These are phyloP conservation scores for Naganishia vishniacii DNA, from an alignment of 768 basidiomycete species.

Conservation along the genomic window DNA sequence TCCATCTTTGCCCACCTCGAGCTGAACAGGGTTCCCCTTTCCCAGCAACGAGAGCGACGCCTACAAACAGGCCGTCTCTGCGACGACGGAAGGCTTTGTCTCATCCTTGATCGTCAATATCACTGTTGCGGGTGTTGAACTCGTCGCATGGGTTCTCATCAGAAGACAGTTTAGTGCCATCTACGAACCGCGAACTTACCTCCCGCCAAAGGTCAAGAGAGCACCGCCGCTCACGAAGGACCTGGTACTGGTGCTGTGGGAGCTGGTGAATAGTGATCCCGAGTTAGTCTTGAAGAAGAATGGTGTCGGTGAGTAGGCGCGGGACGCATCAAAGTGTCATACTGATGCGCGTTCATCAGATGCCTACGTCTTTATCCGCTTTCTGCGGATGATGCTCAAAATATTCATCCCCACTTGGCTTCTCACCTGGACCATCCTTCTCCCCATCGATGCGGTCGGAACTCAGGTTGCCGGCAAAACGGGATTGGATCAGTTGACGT, in stretches of 20 bases:
- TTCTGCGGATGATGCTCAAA: conserved; percentile 73
- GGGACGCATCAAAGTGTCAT: neutral
- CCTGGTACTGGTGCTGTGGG: conserved; percentile 34
- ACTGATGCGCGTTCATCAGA: conserved; percentile 57
- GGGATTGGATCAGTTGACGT: conserved; percentile 67
- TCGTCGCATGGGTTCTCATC: conserved; percentile 72
- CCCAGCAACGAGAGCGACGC: neutral
- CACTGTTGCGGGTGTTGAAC: conserved; percentile 55
- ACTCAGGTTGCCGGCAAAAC: conserved; percentile 53
- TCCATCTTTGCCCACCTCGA: too few relatives aligned
- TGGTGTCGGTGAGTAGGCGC: conserved; percentile 32
- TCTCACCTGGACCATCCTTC: conserved; percentile 74
- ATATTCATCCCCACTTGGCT: conserved; percentile 87
- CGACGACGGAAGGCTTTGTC: conserved; percentile 53
- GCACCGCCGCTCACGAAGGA: conserved; percentile 32
- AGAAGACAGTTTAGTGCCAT: conserved; percentile 79
- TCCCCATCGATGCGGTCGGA: conserved; percentile 64
- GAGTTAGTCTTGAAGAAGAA: conserved; percentile 41
- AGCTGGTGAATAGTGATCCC: conserved; percentile 55
- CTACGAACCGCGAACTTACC: conserved; percentile 72
- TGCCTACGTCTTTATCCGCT: conserved; percentile 89
- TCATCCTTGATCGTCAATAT: conserved; percentile 81
- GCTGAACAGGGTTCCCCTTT: too few relatives aligned
- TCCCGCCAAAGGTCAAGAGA: conserved; percentile 54
- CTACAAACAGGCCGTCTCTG: conserved; percentile 12